Base-by-base conservation (phyloP, 192 early-diverging fungal species). In the Backusella psychrophila region DNA sequence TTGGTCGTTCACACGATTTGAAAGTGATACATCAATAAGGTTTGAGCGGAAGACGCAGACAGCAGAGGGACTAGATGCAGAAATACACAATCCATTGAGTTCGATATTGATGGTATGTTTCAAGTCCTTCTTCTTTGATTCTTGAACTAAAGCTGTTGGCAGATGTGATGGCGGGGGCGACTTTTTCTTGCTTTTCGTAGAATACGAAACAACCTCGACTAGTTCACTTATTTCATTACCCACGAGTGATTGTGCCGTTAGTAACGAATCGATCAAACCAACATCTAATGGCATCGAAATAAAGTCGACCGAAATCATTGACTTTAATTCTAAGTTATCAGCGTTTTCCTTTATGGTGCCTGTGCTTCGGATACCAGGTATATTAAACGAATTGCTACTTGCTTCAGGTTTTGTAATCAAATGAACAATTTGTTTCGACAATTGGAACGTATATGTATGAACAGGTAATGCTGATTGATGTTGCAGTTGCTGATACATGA, bases 181-280 rank as follows among this genome's bases (percentile, higher is more conserved):
- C 69, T n/a, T 71, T 15, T 72, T 85, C 81, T 65, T 29, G 15
- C 49, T 68, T 42, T 70, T 72, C 6, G 75, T 69, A 6, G 80
- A 77, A 39, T 81, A 81, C 12, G 80, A 75, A 14, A 93, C 75
- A 7, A 92, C 84, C 41, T 94, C 92, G 8, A 93, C 76, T 36
- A 93, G 75, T 68, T 95, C 94, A 73, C 90, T 95, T 26, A 92
- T 69, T 82, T 95, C 94, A 31, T 84, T 88, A 29, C 91, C 92
- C 66, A 95, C 77, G 4, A 93, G 81, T 3, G 90, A 90, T 49
- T 95, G 93, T 3, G 92, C 86, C 0, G 93, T 95, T 33, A 95
- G 77, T n/a, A 95, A 80, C 73, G 93, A 91, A 65, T 95, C 93
- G 66, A 95, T 77, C 76, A 95, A 86, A 69, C 89, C 86, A 35